Evolutionary conservation across 768 basidiomycete genomes (phyloP), one percentile per base, ranked within the genome.

Genomic region (Asterophora parasitica): DNA sequence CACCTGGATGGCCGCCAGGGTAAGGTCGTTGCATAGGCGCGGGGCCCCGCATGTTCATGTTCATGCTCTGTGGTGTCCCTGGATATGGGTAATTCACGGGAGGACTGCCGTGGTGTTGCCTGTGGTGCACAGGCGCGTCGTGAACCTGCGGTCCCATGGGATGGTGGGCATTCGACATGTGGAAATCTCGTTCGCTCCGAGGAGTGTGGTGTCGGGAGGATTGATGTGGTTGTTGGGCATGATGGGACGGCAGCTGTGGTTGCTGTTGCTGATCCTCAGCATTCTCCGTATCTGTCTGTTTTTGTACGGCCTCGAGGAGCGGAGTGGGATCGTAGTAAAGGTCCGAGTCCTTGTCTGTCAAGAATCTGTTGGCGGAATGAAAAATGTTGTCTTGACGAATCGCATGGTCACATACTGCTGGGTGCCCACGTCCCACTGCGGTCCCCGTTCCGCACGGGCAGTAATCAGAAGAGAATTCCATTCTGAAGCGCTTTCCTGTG

Each of bases 341-440:
- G 15, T 81, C 75, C 3, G 88, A 88, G 49, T 75, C 71, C 61
- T 79, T 70, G 58, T 91, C 88, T 2, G 88, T 82, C n/a, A 81
- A 73, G 61, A 88, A 91, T 55, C 88, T 91, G 49, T 30, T 20
- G 8, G 13, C 26, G 15, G 7, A 16, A 35, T 36, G 17, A 28
- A 26, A 23, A 49, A 16, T 19, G 7, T 19, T 28, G 19, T 17
- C 11, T 13, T 36, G 9, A 4, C 9, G 41, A 35, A 48, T 17
- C 23, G 12, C 17, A 8, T 23, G 50, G 40, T 39, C n/a, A 75
- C 85, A 56, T 56, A 91, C 89, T 86, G 83, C 62, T 92, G 88
- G 11, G 89, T 89, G 13, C 86, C 86, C 32, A 90, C 73, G 61
- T 92, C 89, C 88, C 88, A 92, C 58, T 90, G 88, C 3, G 89